Evolutionary conservation across 441 rosid species (phyloP).

Genomic region (Geranium incanum): DNA sequence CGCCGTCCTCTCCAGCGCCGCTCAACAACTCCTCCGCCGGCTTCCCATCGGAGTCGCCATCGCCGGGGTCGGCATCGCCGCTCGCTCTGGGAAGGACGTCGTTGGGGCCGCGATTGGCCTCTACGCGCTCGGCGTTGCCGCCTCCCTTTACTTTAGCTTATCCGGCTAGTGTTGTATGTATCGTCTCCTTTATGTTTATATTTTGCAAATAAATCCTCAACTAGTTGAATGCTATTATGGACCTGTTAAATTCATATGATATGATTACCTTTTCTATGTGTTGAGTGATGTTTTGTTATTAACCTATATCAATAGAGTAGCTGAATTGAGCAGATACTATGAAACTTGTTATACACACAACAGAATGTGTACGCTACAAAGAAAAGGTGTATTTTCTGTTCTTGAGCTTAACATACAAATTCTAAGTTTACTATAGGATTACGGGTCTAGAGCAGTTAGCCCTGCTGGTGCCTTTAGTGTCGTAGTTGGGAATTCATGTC

Average conservation of each 20-base stretch:
- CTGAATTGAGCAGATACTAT: background rate
- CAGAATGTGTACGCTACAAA: background rate
- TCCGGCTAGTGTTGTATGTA: conserved; percentile 26
- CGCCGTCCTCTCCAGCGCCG: conserved; percentile 50
- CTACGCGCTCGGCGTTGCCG: conserved; percentile 68
- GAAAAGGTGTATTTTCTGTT: background rate
- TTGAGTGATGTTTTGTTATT: background rate
- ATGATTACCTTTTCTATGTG: background rate
- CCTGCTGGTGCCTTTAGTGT: background rate
- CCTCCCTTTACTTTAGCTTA: conserved; percentile 57
- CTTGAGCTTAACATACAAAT: background rate
- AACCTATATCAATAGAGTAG: background rate
- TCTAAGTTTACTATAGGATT: background rate
- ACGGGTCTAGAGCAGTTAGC: background rate
- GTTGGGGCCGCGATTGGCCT: conserved; percentile 61
- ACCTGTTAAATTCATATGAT: background rate
- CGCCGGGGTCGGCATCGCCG: conserved; percentile 54
- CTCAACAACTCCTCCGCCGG: conserved; percentile 45
- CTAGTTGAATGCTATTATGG: background rate
- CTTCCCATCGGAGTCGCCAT: conserved; percentile 67
- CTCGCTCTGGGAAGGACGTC: conserved; percentile 42
- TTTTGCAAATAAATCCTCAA: background rate
- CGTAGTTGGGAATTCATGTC: background rate
- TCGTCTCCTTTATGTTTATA: background rate
- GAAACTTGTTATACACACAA: background rate